Conservation (phyloP, 805 yeast genomes). For the Wickerhamomyces queroliae region DNA sequence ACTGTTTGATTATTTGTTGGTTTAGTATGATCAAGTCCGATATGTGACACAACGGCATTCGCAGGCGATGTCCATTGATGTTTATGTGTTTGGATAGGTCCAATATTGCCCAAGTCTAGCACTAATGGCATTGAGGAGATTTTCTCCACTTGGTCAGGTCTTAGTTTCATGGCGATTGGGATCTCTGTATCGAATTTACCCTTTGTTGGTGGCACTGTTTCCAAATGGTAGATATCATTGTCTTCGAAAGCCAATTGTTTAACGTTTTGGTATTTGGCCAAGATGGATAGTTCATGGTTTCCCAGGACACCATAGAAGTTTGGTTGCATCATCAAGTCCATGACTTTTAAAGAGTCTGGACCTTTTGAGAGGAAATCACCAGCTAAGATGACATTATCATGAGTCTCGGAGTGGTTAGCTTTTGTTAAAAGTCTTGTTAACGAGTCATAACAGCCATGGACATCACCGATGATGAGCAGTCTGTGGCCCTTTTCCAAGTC, state of each 20-base stretch:
- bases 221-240: slow-evolving; percentile 11
- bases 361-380: slow-evolving; percentile 92
- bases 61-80: slow-evolving; percentile 28
- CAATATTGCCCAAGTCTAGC: slow-evolving; percentile 52
- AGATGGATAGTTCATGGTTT: slow-evolving; percentile 75
- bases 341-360: slow-evolving; percentile 60
- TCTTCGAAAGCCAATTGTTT: slow-evolving; percentile 22
- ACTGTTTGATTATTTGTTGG: slow-evolving; percentile 46
- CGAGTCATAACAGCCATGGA: slow-evolving; percentile 71
- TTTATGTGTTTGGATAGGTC: slow-evolving; percentile 22
- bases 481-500: too few relatives aligned
- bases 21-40: slow-evolving; percentile 3
- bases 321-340: slow-evolving; percentile 57
- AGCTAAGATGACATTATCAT: slow-evolving; percentile 59
- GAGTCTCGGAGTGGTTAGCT: slow-evolving; percentile 36
- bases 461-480: slow-evolving; percentile 91
- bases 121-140: slow-evolving; percentile 62
- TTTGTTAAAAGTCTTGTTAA: slow-evolving; percentile 47
- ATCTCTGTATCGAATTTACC: slow-evolving; percentile 12
- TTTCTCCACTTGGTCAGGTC: slow-evolving; percentile 55
- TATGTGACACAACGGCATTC: slow-evolving; percentile 22
- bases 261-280: slow-evolving; percentile 53
- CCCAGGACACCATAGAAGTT: slow-evolving; percentile 76
- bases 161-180: slow-evolving; percentile 25
- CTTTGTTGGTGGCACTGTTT: slow-evolving; percentile 11